phyloP scores from a whole-genome alignment of 805 yeast genomes.

The Yarrowia sp. region DNA sequence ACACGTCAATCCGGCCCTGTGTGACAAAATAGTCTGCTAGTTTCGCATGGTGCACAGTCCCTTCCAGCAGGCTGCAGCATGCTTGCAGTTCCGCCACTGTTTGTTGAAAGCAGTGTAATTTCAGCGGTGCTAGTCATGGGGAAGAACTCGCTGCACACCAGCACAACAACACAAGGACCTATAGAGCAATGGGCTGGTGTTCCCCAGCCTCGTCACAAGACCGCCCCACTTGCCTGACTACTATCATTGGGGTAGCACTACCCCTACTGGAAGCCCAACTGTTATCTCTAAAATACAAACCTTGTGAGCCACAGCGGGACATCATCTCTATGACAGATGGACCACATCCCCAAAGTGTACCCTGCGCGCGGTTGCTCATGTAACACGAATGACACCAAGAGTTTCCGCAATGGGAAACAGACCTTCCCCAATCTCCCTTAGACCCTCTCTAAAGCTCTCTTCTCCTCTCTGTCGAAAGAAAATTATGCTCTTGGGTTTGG shows the following conservation, averaged over 20 bases:
- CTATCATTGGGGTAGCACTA: too few species aligned
- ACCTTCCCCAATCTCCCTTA: not conserved
- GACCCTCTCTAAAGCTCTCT: not conserved
- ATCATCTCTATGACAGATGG: slow-evolving; percentile 10
- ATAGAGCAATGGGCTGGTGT: too few species aligned
- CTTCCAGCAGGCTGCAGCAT: not conserved
- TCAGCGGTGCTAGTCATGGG: too few species aligned
- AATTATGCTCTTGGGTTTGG: not conserved
- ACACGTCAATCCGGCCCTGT: slow-evolving; percentile 4
- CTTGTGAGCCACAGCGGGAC: slow-evolving; percentile 5
- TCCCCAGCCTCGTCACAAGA: too few species aligned
- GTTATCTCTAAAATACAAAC: not conserved
- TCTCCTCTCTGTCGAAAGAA: not conserved
- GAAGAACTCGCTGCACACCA: too few species aligned
- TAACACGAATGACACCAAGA: not conserved
- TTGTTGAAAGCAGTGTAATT: not conserved
- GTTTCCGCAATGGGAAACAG: not conserved
- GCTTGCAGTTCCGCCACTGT: not conserved
- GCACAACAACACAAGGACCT: too few species aligned
- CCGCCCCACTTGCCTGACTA: too few species aligned
- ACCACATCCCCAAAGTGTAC: slow-evolving; percentile 18
- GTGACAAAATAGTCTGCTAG: not conserved
- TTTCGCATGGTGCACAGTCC: slow-evolving; percentile 2
- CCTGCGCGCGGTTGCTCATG: slow-evolving; percentile 11
- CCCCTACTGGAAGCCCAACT: too few species aligned